Conservation (phyloP, 2,329 filamentous ascomycete genomes). For the Lasiodiplodia sp. region DNA sequence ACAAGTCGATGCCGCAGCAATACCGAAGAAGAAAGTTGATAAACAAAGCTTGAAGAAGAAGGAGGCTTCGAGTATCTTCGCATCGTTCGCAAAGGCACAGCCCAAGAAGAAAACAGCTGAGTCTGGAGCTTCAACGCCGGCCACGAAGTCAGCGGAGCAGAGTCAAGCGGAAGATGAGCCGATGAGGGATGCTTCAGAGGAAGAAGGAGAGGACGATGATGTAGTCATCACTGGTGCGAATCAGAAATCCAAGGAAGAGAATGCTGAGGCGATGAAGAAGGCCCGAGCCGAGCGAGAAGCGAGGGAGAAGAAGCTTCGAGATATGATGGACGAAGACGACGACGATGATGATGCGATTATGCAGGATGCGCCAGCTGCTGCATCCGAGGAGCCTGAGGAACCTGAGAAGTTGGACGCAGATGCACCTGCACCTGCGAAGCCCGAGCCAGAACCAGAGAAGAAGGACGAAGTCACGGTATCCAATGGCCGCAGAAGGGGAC, state of each 20-base stretch:
- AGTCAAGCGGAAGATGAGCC: constrained; percentile 56
- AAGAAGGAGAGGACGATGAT: constrained; percentile 45
- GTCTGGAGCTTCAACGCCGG: constrained; percentile 49
- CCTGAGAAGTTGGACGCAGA: constrained; percentile 35
- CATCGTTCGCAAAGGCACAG: constrained; percentile 77
- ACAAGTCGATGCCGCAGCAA: constrained; percentile 36
- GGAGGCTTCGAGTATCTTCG: constrained; percentile 73
- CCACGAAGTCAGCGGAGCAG: constrained; percentile 35
- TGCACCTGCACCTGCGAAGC: background rate
- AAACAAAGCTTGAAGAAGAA: constrained; percentile 63
- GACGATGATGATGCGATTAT: constrained; percentile 60
- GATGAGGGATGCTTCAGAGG: constrained; percentile 54
- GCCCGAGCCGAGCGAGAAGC: constrained; percentile 66
- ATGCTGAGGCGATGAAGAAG: constrained; percentile 40
- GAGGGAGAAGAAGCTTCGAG: constrained; percentile 54
- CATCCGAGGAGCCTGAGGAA: constrained; percentile 39
- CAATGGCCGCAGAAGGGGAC: constrained; percentile 75
- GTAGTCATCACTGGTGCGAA: constrained; percentile 37
- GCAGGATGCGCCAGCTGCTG: constrained; percentile 58
- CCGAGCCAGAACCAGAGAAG: constrained; percentile 36
- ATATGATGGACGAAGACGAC: constrained; percentile 75
- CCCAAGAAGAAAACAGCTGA: constrained; percentile 57
- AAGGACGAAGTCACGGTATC: constrained; percentile 55
- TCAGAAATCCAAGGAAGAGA: constrained; percentile 33
- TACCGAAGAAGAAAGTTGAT: constrained; percentile 43